Percentiles rank a stretch among this genome's conserved stretches.
These are phyloP conservation scores for Cystobasidium slooffiae DNA, from an alignment of 1,284 basidiomycete species.

Conservation along the genomic window DNA sequence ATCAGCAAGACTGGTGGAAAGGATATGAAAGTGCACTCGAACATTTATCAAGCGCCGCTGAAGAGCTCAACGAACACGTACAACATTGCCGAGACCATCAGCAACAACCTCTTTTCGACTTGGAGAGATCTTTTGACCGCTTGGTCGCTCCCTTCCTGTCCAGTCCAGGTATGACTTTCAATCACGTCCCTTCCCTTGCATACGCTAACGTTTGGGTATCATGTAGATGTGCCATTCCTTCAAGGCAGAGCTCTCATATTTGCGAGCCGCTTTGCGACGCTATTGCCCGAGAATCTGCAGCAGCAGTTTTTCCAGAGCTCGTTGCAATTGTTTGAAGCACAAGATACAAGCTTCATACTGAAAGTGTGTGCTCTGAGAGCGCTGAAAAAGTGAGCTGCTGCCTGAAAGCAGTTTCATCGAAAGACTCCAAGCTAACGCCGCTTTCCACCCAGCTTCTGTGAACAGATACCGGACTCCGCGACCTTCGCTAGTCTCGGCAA, in stretches of 20 bases:
- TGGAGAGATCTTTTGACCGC: conserved; percentile 73
- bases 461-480: conserved; percentile 31
- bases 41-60: conserved; percentile 79
- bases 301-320: conserved; percentile 85
- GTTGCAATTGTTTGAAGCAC: conserved; percentile 77
- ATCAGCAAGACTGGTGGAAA: conserved; percentile 53
- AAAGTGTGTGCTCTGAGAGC: conserved; percentile 93
- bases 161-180: conserved; percentile 63
- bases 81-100: conserved; percentile 72
- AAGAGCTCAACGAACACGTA: conserved; percentile 73
- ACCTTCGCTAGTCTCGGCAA: conserved; percentile 21
- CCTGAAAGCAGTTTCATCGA: neutral
- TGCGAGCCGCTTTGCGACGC: conserved; percentile 81
- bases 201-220: neutral
- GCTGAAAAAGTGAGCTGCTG: conserved; percentile 72
- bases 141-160: conserved; percentile 77
- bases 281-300: conserved; percentile 72
- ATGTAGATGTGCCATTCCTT: conserved; percentile 78
- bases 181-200: neutral
- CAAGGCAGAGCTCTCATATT: conserved; percentile 95
- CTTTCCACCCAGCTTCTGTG: conserved; percentile 21
- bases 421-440: neutral
- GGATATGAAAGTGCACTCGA: conserved; percentile 64
- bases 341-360: conserved; percentile 73
- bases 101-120: conserved; percentile 70